phyloP scores from a whole-genome alignment of 345 rosid genomes.

The Orychophragmus violaceus region DNA sequence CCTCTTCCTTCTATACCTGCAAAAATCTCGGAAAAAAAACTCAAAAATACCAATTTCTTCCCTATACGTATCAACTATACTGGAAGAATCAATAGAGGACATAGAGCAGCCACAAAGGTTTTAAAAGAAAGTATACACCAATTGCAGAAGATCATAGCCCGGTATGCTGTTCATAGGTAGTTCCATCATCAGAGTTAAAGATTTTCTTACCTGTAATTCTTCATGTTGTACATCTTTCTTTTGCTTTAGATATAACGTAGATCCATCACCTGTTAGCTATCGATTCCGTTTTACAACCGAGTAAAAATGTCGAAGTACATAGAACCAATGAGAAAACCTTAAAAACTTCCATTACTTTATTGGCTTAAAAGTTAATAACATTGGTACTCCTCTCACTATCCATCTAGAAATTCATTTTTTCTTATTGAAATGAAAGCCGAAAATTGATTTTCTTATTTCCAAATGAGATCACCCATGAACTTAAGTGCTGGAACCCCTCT shows the following conservation, averaged over 20 bases:
- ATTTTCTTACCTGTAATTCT: slow-evolving; percentile 17
- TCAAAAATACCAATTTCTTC: slow-evolving; percentile 12
- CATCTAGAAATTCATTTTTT: slow-evolving; percentile 1
- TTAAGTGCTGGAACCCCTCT: slow-evolving; percentile 74
- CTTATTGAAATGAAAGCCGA: neutral
- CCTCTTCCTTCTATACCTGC: slow-evolving; percentile 22
- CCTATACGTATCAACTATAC: too few species aligned
- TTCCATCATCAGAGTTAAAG: slow-evolving; percentile 10
- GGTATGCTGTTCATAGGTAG: slow-evolving; percentile 18
- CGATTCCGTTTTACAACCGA: slow-evolving; percentile 2
- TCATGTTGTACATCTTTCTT: slow-evolving; percentile 20
- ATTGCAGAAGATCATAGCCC: slow-evolving; percentile 10
- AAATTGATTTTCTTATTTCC: slow-evolving; percentile 38
- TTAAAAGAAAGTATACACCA: slow-evolving; percentile 10
- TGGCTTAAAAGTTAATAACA: slow-evolving; percentile 18
- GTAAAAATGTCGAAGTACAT: slow-evolving; percentile 19
- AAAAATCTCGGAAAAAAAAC: too few species aligned
- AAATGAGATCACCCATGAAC: slow-evolving; percentile 60
- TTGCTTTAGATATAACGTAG: slow-evolving; percentile 19
- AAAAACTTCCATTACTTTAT: slow-evolving; percentile 11
- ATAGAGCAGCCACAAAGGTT: slow-evolving; percentile 1
- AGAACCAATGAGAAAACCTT: slow-evolving; percentile 20
- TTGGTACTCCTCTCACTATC: slow-evolving; percentile 7
- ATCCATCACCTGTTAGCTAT: slow-evolving; percentile 1
- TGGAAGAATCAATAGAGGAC: slow-evolving; percentile 13